Percentiles rank a stretch among this genome's conserved stretches.
Evolutionary conservation across 2,329 filamentous ascomycete species (phyloP).

Genomic region (Fusarium vanettenii): DNA sequence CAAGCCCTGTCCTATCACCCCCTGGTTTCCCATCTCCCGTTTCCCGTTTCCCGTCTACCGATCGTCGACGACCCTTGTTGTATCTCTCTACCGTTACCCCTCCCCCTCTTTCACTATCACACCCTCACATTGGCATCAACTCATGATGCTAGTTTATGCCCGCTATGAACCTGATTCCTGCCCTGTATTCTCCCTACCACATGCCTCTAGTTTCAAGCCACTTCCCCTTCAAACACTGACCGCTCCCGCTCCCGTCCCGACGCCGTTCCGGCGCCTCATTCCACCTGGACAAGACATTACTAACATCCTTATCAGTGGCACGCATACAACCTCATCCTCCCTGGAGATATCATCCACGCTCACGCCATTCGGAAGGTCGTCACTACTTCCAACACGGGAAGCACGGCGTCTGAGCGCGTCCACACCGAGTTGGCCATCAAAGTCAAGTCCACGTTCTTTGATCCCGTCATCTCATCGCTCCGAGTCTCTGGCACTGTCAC

Average conservation of each 20-base stretch:
- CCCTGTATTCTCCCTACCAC: slow-evolving; percentile 8
- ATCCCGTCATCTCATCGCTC: slow-evolving; percentile 65
- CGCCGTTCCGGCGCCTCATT: slow-evolving; percentile 17
- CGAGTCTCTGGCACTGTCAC: slow-evolving; percentile 67
- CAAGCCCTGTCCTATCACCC: slow-evolving; percentile 7
- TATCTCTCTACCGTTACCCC: slow-evolving; percentile 33
- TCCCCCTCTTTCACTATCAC: slow-evolving; percentile 28
- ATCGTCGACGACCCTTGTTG: slow-evolving; percentile 16
- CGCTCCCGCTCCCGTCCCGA: not conserved
- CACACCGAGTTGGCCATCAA: slow-evolving; percentile 68
- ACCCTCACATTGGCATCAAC: slow-evolving; percentile 20
- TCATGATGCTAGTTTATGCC: slow-evolving; percentile 4
- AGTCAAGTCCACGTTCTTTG: slow-evolving; percentile 69
- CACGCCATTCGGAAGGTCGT: slow-evolving; percentile 68
- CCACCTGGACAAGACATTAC: slow-evolving; percentile 4
- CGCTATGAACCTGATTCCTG: not conserved
- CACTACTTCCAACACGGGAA: slow-evolving; percentile 59
- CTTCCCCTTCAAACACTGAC: slow-evolving; percentile 11
- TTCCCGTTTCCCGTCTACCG: slow-evolving; percentile 14
- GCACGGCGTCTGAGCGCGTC: slow-evolving; percentile 64
- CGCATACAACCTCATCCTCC: slow-evolving; percentile 69
- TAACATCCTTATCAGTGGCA: slow-evolving; percentile 60
- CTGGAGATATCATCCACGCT: slow-evolving; percentile 64
- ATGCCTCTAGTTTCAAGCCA: slow-evolving; percentile 12
- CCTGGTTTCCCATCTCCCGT: slow-evolving; percentile 13